Percentiles rank a stretch among this genome's conserved stretches.
phyloP scores from a whole-genome alignment of 2,329 filamentous ascomycete genomes.

The Ciborinia camelliae region DNA sequence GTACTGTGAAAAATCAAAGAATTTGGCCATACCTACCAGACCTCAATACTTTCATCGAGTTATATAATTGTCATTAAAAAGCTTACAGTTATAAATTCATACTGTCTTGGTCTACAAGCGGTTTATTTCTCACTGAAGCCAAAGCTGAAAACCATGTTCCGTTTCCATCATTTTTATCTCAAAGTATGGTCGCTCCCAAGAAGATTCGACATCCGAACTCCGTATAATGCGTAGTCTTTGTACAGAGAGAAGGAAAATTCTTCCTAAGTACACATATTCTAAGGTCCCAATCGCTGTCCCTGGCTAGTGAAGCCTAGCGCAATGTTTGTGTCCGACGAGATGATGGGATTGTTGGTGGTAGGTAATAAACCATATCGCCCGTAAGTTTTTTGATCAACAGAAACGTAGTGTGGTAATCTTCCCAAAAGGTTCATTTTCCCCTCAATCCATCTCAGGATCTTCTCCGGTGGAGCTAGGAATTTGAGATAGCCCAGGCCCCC shows the following conservation, averaged over 20 bases:
- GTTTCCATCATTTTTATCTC: constrained; percentile 10
- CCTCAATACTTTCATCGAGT: background rate
- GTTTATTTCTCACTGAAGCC: background rate
- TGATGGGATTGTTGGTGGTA: constrained; percentile 43
- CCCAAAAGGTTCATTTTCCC: constrained; percentile 80
- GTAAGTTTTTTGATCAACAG: constrained; percentile 92
- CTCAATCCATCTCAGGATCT: constrained; percentile 83
- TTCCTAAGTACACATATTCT: constrained; percentile 31
- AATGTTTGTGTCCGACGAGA: constrained; percentile 39
- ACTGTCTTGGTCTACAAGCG: background rate
- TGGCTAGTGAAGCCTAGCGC: constrained; percentile 58
- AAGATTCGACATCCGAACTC: constrained; percentile 12
- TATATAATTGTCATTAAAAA: constrained; percentile 14
- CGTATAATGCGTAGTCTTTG: constrained; percentile 14
- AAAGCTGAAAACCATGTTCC: constrained; percentile 3
- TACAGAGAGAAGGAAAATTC: constrained; percentile 8
- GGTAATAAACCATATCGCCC: constrained; percentile 88
- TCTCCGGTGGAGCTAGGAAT: constrained; percentile 85
- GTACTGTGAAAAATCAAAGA: background rate
- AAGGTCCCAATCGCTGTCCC: constrained; percentile 66
- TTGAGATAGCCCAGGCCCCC: constrained; percentile 86
- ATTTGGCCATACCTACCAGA: background rate
- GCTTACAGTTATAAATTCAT: constrained; percentile 10
- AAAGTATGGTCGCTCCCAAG: constrained; percentile 5
- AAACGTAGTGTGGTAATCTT: constrained; percentile 85